Conservation (phyloP, 2,329 filamentous ascomycete genomes). For the Podosphaera xanthii region DNA sequence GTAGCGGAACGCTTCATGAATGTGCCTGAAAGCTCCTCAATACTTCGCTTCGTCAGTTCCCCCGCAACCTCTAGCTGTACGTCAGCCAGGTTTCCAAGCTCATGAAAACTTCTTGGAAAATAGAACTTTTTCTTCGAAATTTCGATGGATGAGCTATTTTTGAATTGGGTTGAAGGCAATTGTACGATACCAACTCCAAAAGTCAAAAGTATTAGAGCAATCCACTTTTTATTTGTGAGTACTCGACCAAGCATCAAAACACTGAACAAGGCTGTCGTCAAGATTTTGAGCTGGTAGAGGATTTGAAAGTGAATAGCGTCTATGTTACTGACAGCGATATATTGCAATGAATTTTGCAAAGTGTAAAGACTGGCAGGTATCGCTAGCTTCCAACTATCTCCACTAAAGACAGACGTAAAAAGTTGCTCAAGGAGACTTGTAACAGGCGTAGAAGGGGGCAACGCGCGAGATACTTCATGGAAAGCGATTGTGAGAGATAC, state of each 20-base stretch:
- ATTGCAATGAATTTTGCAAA: slow-evolving; percentile 81
- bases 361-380: slow-evolving; percentile 79
- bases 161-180: slow-evolving; percentile 33
- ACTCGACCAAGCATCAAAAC: slow-evolving; percentile 51
- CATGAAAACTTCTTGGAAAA: slow-evolving; percentile 59
- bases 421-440: slow-evolving; percentile 63
- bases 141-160: slow-evolving; percentile 35
- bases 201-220: slow-evolving; percentile 56
- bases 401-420: slow-evolving; percentile 58
- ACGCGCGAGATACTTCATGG: slow-evolving; percentile 60
- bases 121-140: slow-evolving; percentile 33
- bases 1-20: slow-evolving; percentile 57
- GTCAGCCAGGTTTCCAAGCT: slow-evolving; percentile 41
- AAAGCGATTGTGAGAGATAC: slow-evolving; percentile 72
- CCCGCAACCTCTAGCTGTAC: slow-evolving; percentile 26
- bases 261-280: slow-evolving; percentile 74
- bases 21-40: slow-evolving; percentile 18
- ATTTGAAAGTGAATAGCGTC: slow-evolving; percentile 87
- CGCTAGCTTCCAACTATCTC: slow-evolving; percentile 85
- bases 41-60: slow-evolving; percentile 27
- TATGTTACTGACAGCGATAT: slow-evolving; percentile 73
- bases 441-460: slow-evolving; percentile 57
- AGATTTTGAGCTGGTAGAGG: slow-evolving; percentile 81
- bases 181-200: slow-evolving; percentile 70
- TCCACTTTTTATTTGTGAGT: slow-evolving; percentile 54